A percentile compares a stretch with the other conserved stretches of the same genome.
Evolutionary conservation across 768 basidiomycete genomes (phyloP).

Genomic region (Agaricus subrufescens): DNA sequence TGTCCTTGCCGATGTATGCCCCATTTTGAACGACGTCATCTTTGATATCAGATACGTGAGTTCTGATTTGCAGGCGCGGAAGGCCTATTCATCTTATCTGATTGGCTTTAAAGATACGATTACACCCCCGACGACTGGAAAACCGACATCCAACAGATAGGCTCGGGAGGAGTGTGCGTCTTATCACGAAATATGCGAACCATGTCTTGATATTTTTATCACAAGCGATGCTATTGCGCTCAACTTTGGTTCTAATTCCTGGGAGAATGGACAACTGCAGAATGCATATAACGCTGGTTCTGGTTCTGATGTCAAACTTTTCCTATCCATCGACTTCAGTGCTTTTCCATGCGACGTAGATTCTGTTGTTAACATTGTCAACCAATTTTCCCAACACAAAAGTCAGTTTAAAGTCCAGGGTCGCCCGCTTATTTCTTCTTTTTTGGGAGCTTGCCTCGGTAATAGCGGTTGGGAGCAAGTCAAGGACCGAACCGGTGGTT

Average conservation of each 20-base stretch:
- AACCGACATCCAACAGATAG: conserved; percentile 36
- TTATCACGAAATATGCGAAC: neutral
- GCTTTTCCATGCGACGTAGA: conserved; percentile 43
- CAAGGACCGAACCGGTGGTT: conserved; percentile 42
- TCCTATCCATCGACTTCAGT: conserved; percentile 54
- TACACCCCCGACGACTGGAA: conserved; percentile 36
- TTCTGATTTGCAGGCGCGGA: neutral
- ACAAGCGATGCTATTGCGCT: conserved; percentile 56
- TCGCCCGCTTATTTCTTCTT: conserved; percentile 57
- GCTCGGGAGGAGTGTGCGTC: conserved; percentile 38
- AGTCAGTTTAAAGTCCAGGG: conserved; percentile 52
- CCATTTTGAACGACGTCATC: conserved; percentile 2
- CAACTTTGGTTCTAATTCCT: conserved; percentile 53
- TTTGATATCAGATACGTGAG: conserved; percentile 36
- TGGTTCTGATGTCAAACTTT: conserved; percentile 43
- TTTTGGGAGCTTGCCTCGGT: conserved; percentile 57
- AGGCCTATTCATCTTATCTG: neutral
- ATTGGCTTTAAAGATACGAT: conserved; percentile 25
- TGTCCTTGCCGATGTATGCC: neutral
- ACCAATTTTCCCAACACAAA: conserved; percentile 42
- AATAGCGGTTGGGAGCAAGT: conserved; percentile 40
- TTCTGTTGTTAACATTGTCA: conserved; percentile 37
- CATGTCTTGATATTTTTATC: neutral
- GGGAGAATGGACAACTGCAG: conserved; percentile 43
- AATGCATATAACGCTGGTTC: conserved; percentile 50